phyloP scores from a whole-genome alignment of 2,329 filamentous ascomycete species.

The Penicillium hordei region DNA sequence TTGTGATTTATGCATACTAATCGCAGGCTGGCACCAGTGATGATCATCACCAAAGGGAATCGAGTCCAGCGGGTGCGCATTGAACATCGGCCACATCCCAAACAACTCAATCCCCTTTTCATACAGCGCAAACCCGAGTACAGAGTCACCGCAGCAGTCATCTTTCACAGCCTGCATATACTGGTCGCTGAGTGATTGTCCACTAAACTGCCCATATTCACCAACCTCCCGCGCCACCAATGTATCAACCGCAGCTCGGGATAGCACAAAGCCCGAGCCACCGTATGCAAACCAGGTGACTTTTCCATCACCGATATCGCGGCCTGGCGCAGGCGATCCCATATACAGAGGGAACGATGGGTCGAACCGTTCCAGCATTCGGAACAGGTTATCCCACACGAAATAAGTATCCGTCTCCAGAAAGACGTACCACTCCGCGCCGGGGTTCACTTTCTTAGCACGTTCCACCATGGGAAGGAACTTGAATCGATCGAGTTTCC shows the following conservation, averaged over 20 bases:
- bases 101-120: slow-evolving; percentile 48
- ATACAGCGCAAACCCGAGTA: slow-evolving; percentile 51
- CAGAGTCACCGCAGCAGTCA: slow-evolving; percentile 57
- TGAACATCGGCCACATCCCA: slow-evolving; percentile 53
- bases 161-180: slow-evolving; percentile 45
- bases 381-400: slow-evolving; percentile 49
- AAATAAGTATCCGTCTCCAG: slow-evolving; percentile 58
- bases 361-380: slow-evolving; percentile 52
- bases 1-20: slow-evolving; percentile 52
- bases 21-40: slow-evolving; percentile 54
- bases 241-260: slow-evolving; percentile 47
- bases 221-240: slow-evolving; percentile 30
- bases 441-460: slow-evolving; percentile 49
- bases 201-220: slow-evolving; percentile 39
- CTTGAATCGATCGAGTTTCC: slow-evolving; percentile 59
- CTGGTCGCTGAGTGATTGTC: slow-evolving; percentile 40
- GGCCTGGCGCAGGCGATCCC: slow-evolving; percentile 50
- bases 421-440: slow-evolving; percentile 58
- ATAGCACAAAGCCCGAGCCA: slow-evolving; percentile 51
- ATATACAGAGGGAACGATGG: slow-evolving; percentile 49
- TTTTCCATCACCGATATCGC: slow-evolving; percentile 13
- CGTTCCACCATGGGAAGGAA: slow-evolving; percentile 57
- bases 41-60: slow-evolving; percentile 46
- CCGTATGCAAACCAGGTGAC: slow-evolving; percentile 51
- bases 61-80: slow-evolving; percentile 51